Base-by-base conservation (phyloP, 2,329 filamentous ascomycete genomes). In the Acrocalymma vagum region DNA sequence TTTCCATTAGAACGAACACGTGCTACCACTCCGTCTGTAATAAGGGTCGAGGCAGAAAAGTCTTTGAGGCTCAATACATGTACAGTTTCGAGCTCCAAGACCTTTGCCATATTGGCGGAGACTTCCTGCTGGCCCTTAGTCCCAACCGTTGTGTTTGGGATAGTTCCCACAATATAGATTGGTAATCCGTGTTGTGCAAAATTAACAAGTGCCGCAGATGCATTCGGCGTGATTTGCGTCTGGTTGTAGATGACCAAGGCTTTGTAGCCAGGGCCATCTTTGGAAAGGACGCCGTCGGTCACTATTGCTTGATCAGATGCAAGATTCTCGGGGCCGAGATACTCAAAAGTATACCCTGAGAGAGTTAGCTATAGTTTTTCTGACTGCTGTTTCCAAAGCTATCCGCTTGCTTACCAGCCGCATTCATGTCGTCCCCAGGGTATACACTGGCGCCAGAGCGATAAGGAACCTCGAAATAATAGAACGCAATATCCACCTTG, bases 301-400 rank as follows among this genome's bases (percentile, higher is more conserved):
- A 78, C 74, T 3, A 49, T 42, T 1, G 74, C 74, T 8, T 67
- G 42, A 0, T 68, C 61, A 0, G 73, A 65, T 1, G 38, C 58
- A 18, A 80, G 70, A 36, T 77, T 78, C 11, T 73, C 71, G 0
- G 76, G 71, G 3, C 63, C 66, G 0, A 79, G 57, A 42, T 78
- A 79, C 9, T 72, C 69, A 44, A 76, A 77, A 0, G 71, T 65
- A 43, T 63, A 74, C 0, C 72, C 72, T 67, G 40, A 2, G 3
- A 3, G n/a, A 14, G 16, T 20, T 15, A 29, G 33, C 31, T 4
- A 22, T n/a, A n/a, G n/a, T n/a, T n/a, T n/a, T n/a, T n/a, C n/a
- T n/a, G n/a, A n/a, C n/a, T n/a, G n/a, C n/a, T n/a, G n/a, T n/a
- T n/a, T n/a, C n/a, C n/a, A n/a, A n/a, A n/a, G n/a, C n/a, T n/a